These are phyloP conservation scores for Phytophthora podocarpi DNA, from an alignment of 352 stramenopile species.

Conservation along the genomic window DNA sequence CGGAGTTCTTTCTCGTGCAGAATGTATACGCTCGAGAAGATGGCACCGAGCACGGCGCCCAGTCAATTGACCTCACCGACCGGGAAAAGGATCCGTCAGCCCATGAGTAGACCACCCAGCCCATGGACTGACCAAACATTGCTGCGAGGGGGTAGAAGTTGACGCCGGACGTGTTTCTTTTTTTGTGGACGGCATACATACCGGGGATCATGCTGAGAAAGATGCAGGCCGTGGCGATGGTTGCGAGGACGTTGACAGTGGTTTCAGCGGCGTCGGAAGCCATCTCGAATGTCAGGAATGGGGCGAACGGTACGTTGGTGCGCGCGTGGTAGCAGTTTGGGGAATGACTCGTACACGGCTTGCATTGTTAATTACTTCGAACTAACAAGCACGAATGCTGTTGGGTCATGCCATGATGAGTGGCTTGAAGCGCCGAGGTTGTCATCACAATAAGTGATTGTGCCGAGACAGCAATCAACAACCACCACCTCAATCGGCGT, in stretches of 20 bases:
- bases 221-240: constrained; percentile 37
- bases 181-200: constrained; percentile 29
- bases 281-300: constrained; percentile 6
- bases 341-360: too few species aligned
- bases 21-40: constrained; percentile 32
- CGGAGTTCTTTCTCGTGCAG: constrained; percentile 32
- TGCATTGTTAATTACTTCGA: too few species aligned
- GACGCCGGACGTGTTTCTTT: constrained; percentile 15
- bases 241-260: constrained; percentile 36
- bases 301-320: too few species aligned
- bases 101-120: constrained; percentile 38
- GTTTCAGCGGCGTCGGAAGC: constrained; percentile 27
- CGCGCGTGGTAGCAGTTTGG: not conserved
- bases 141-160: constrained; percentile 35
- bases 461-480: too few species aligned
- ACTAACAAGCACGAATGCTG: too few species aligned
- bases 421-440: constrained; percentile 19
- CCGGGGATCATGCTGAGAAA: constrained; percentile 41
- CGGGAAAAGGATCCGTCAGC: constrained; percentile 25
- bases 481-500: too few species aligned
- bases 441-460: too few species aligned
- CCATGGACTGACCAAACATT: constrained; percentile 39
- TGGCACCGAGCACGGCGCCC: constrained; percentile 22
- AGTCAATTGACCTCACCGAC: constrained; percentile 35
- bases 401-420: constrained; percentile 1